A percentile compares a stretch with the other conserved stretches of the same genome.
phyloP scores from a whole-genome alignment of 208 protist genomes.

The Trypanosoma conorhini region DNA sequence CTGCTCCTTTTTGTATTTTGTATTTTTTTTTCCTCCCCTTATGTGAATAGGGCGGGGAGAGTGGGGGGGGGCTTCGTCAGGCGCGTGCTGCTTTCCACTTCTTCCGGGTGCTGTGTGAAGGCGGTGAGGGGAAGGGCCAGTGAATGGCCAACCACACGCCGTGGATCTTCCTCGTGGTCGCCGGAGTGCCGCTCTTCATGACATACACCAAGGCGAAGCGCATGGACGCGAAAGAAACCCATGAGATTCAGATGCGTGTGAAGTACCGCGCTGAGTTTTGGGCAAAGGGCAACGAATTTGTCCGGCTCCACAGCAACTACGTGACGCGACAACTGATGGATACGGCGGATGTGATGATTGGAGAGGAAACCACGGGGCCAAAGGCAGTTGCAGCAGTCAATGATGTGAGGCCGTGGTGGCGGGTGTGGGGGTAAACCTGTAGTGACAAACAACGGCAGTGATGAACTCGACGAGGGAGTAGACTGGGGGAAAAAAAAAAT shows the following conservation, averaged over 20 bases:
- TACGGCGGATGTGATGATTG: slow-evolving; percentile 44
- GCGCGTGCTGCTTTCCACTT: too few species aligned
- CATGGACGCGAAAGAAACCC: slow-evolving; percentile 78
- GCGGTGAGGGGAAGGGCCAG: background rate
- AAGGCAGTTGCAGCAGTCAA: background rate
- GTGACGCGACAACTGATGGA: slow-evolving; percentile 30
- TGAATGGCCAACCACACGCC: slow-evolving; percentile 53
- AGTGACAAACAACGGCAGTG: slow-evolving; percentile 1
- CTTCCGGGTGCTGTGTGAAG: too few species aligned
- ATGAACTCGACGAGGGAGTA: slow-evolving; percentile 7
- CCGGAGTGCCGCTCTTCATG: slow-evolving; percentile 70
- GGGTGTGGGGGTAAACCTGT: slow-evolving; percentile 8
- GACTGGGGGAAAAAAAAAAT: background rate
- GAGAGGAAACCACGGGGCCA: slow-evolving; percentile 37
- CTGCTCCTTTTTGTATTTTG: background rate
- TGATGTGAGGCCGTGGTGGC: slow-evolving; percentile 8
- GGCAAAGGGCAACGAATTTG: slow-evolving; percentile 68
- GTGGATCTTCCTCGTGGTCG: slow-evolving; percentile 63
- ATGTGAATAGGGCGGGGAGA: background rate
- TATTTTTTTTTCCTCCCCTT: slow-evolving; percentile 1
- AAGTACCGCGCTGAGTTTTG: slow-evolving; percentile 83
- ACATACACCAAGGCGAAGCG: slow-evolving; percentile 65
- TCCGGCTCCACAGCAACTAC: slow-evolving; percentile 27
- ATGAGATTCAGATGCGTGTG: slow-evolving; percentile 82
- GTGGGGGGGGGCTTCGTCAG: background rate